These are phyloP conservation scores for Flaveria floridana DNA, from an alignment of 140 eudicot genomes.

Conservation along the genomic window DNA sequence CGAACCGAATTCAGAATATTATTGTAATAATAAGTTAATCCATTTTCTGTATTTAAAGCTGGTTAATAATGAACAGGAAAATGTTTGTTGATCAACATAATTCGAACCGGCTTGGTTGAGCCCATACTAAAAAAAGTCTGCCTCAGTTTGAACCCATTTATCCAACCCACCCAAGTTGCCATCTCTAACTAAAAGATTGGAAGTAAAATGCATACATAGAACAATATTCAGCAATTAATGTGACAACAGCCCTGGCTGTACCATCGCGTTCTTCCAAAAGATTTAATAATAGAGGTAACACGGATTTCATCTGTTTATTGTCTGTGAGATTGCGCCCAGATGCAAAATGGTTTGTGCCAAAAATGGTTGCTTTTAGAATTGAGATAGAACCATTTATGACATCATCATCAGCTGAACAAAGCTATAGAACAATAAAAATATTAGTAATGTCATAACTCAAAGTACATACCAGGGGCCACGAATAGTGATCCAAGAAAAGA, in stretches of 20 bases:
- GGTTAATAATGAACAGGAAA: neutral
- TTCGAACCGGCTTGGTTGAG: neutral
- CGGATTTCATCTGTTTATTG: constrained; percentile 54
- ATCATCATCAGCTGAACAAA: constrained; percentile 65
- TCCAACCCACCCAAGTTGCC: neutral
- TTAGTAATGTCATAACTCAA: constrained; percentile 23
- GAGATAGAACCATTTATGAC: constrained; percentile 61
- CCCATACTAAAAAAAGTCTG: constrained; percentile 1
- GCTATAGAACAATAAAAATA: constrained; percentile 44
- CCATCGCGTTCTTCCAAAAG: constrained; percentile 81
- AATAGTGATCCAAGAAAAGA: neutral
- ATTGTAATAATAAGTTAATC: neutral
- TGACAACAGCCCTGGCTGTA: constrained; percentile 70
- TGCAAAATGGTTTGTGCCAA: constrained; percentile 44
- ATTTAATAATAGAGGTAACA: constrained; percentile 51
- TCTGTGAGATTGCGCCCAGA: constrained; percentile 46
- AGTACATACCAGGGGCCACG: neutral
- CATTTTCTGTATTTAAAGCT: neutral
- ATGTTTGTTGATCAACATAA: neutral
- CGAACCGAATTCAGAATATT: neutral
- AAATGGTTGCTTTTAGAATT: constrained; percentile 63
- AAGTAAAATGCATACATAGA: constrained; percentile 46
- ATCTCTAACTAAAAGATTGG: constrained; percentile 4
- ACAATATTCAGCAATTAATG: constrained; percentile 69
- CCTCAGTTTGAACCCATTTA: neutral